A percentile compares a stretch with the other conserved stretches of the same genome.
Conservation (phyloP, 1,284 basidiomycete genomes). For the Heterobasidion occidentale region DNA sequence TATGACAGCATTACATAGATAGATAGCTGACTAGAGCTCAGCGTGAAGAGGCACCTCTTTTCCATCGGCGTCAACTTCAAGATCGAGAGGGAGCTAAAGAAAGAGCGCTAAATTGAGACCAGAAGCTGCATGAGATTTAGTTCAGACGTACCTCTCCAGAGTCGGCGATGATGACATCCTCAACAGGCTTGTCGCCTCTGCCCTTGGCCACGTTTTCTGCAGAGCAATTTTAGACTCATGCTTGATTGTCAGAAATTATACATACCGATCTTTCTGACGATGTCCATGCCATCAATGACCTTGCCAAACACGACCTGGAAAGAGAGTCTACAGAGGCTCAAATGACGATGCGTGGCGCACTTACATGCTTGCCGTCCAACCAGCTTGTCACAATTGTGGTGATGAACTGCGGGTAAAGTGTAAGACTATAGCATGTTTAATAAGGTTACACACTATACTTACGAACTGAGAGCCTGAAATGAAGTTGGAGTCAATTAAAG, state of each 20-base stretch:
- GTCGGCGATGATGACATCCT: conserved; percentile 71
- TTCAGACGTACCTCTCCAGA: conserved; percentile 69
- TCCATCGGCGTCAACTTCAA: conserved; percentile 63
- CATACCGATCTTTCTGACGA: conserved; percentile 69
- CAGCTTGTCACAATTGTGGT: conserved; percentile 72
- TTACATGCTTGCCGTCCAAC: conserved; percentile 70
- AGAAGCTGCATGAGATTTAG: background rate
- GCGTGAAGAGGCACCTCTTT: conserved; percentile 86
- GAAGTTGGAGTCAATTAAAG: conserved; percentile 11
- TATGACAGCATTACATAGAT: conserved; percentile 25
- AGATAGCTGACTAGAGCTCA: conserved; percentile 71
- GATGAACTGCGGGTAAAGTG: conserved; percentile 55
- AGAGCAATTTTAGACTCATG: too few relatives aligned
- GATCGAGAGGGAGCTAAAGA: conserved; percentile 56
- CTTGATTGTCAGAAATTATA: conserved; percentile 1
- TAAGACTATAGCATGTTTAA: background rate
- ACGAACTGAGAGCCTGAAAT: conserved; percentile 77
- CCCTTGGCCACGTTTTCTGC: conserved; percentile 69
- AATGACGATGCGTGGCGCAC: conserved; percentile 14
- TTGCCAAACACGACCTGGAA: conserved; percentile 83
- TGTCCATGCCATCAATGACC: conserved; percentile 86
- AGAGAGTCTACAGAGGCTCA: background rate
- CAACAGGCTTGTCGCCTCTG: conserved; percentile 58
- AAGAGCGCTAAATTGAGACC: conserved; percentile 4
- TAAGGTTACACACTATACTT: conserved; percentile 19